Base-by-base conservation (phyloP, 495 filamentous ascomycete species). In the Aspergillus cavernicola region DNA sequence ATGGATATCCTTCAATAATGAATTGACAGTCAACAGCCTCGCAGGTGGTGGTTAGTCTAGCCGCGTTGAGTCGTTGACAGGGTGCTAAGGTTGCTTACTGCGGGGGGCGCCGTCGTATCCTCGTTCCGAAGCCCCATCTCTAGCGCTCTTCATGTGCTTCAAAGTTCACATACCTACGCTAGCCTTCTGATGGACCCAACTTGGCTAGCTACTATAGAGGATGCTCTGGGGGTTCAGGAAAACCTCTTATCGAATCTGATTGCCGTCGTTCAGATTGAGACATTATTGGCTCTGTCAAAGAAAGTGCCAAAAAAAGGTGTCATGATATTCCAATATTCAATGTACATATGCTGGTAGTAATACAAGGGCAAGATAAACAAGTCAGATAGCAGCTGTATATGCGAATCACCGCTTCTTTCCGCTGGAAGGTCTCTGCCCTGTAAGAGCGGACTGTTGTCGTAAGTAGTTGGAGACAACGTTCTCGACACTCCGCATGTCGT, bases 401-500 rank as follows among this genome's bases (percentile, higher is more conserved):
- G 52, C 18, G 56, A 29, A 61, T 64, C 46, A 63, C 50, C 60
- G 57, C 40, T 54, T 65, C 55, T 55, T 45, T 23, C 50, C 46
- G 50, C 48, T 11, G 51, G 31, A 32, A 15, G 28, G 18, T 53
- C 50, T 56, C 41, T 59, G 58, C 29, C 65, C 67, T 26, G 66
- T 68, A 58, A 85, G 69, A 31, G 69, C 76, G 40, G 67, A 72
- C 68, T 79, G 84, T 66, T 78, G 74, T 65, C 82, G 76, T 59
- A 85, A 71, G 65, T 90, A 91, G 63, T 81, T 76, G 62, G 72
- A 65, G 23, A 91, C 88, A 55, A 89, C 74, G 54, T 82, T 83
- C 77, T 89, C 83, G 47, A 90, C 85, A 51, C 74, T 82, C 15
- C 87, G 80, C 49, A 82, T 69, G 66, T 89, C 85, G 64, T 90